Conservation (phyloP, 805 yeast species). For the Torulaspora gathmanii region DNA sequence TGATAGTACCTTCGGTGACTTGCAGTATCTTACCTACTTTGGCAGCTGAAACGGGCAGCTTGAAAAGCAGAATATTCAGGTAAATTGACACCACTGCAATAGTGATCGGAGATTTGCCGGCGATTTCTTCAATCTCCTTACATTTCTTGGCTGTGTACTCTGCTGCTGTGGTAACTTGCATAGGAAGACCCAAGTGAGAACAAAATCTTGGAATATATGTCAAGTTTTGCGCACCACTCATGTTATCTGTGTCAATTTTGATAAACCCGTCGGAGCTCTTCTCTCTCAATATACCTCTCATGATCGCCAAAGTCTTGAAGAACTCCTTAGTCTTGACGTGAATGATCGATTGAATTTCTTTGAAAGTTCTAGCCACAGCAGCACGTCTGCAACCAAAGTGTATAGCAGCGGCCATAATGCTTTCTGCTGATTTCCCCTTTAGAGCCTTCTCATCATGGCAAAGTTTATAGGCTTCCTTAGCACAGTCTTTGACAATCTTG, state of each 20-base stretch:
- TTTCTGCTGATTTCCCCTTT: slow-evolving; percentile 87
- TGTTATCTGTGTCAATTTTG: slow-evolving; percentile 42
- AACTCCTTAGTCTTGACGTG: slow-evolving; percentile 92
- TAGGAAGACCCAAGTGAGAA: slow-evolving; percentile 83
- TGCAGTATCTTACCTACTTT: slow-evolving; percentile 90
- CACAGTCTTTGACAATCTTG: slow-evolving; percentile 93
- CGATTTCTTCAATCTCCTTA: slow-evolving; percentile 86
- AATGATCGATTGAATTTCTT: slow-evolving; percentile 92
- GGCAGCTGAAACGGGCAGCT: slow-evolving; percentile 66
- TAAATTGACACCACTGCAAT: slow-evolving; percentile 97
- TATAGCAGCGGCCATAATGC: slow-evolving; percentile 95
- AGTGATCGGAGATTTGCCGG: slow-evolving; percentile 95
- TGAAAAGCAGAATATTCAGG: slow-evolving; percentile 87
- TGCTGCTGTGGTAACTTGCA: slow-evolving; percentile 85
- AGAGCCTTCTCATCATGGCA: slow-evolving; percentile 82
- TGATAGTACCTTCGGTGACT: slow-evolving; percentile 95
- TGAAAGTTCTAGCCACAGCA: slow-evolving; percentile 87
- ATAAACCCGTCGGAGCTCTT: slow-evolving; percentile 38
- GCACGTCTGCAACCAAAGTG: slow-evolving; percentile 93
- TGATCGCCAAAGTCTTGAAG: slow-evolving; percentile 82
- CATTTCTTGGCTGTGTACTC: slow-evolving; percentile 87
- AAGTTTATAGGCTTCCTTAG: slow-evolving; percentile 90
- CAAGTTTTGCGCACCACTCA: slow-evolving; percentile 80
- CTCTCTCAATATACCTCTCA: slow-evolving; percentile 60
- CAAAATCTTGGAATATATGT: slow-evolving; percentile 94